Evolutionary conservation across 495 filamentous ascomycete genomes (phyloP), one percentile per base, ranked within the genome.

Genomic region (Lophium mytilinum): DNA sequence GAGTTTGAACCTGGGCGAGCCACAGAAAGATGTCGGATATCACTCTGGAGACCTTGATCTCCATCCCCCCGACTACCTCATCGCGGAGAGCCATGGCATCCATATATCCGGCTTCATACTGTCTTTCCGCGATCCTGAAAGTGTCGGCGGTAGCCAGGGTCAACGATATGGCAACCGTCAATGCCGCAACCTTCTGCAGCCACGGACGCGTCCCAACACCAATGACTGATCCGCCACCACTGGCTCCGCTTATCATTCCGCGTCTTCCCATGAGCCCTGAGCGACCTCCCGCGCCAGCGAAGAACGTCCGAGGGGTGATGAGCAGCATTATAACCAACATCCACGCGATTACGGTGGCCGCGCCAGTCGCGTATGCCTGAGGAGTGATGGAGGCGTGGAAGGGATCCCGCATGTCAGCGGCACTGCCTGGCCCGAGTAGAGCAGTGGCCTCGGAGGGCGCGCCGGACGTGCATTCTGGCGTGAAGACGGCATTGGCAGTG

Each of bases 1-100:
- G 74, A 0, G 93, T 98, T 69, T 98, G 93, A 0, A 94, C 91
- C 71, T 98, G 93, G 1, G 93, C 93, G 52, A 97, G 82, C 93
- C 93, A 98, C 10, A 98, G 79, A 64, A 96, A 96, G 0, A 91
- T 88, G 68, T 94, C 89, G 3, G 90, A 96, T 50, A 98, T 87
- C 56, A 96, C 81, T 57, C 89, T 85, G 50, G 94, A 90, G 54
- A 95, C 78, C 55, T 89, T 86, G 57, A 97, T 83, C 66, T 96
- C 88, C 57, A 83, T 79, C 14, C 92, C 87, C 50, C 84, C 83
- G 45, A 90, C 80, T 3, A 98, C 93, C 52, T 83, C 75, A 30
- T 80, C 69, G 34, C 90, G 86, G 37, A 98, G 71, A 21, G 75
- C 76, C 37, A 76, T 73, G 3, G 89, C 92, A 69, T 96, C 86